These are phyloP conservation scores for Thelonectria olida DNA, from an alignment of 2,329 filamentous ascomycete genomes.

Conservation along the genomic window DNA sequence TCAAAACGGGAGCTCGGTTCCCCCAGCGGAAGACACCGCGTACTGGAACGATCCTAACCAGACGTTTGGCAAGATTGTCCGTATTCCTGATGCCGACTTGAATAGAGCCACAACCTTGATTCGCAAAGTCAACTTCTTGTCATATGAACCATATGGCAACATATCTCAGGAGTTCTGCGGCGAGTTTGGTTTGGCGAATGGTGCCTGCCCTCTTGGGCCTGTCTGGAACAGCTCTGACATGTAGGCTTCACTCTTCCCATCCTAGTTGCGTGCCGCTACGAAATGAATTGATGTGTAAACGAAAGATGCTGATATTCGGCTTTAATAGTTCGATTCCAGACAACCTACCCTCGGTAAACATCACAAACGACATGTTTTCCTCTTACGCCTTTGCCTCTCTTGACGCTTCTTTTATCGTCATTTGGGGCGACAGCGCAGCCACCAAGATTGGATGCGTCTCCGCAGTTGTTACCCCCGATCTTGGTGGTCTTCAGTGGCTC, in stretches of 20 bases:
- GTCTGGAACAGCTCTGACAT: slow-evolving; percentile 64
- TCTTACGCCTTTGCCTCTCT: slow-evolving; percentile 89
- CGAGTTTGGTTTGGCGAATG: slow-evolving; percentile 64
- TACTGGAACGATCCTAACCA: slow-evolving; percentile 69
- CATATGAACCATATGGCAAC: slow-evolving; percentile 74
- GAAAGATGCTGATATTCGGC: slow-evolving; percentile 17
- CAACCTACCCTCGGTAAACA: slow-evolving; percentile 75
- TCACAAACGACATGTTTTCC: slow-evolving; percentile 80
- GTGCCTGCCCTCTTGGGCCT: slow-evolving; percentile 78
- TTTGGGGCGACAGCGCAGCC: slow-evolving; percentile 73
- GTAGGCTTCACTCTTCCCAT: slow-evolving; percentile 43
- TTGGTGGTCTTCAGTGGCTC: slow-evolving; percentile 76
- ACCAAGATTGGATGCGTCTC: slow-evolving; percentile 82
- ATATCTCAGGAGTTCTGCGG: slow-evolving; percentile 73
- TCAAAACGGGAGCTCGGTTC: slow-evolving; percentile 64
- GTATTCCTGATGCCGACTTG: slow-evolving; percentile 61
- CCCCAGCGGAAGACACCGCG: slow-evolving; percentile 61
- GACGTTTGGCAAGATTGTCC: slow-evolving; percentile 79
- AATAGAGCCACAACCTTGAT: slow-evolving; percentile 78
- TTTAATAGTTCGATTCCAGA: slow-evolving; percentile 47
- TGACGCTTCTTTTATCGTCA: slow-evolving; percentile 75
- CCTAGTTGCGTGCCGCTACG: neutral
- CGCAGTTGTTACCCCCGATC: slow-evolving; percentile 82
- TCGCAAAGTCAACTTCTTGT: slow-evolving; percentile 76
- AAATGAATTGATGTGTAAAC: neutral